Evolutionary conservation across 257 asterid genomes (phyloP).

Genomic region (Handroanthus guayacan): DNA sequence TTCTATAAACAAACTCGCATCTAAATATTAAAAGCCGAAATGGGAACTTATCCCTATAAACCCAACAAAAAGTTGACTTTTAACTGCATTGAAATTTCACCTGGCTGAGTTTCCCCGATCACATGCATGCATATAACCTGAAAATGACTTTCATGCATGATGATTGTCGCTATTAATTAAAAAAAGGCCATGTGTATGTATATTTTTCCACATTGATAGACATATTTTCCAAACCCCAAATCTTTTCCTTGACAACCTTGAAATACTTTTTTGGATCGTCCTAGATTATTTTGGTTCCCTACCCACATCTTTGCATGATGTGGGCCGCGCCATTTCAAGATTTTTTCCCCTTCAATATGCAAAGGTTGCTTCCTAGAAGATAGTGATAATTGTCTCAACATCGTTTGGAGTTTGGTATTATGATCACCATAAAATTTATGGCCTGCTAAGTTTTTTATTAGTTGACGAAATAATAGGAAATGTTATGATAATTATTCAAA

Average conservation of each 20-base stretch:
- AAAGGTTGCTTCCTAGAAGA: background rate
- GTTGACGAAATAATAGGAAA: too few species aligned
- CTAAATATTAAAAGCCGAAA: background rate
- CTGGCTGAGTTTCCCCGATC: background rate
- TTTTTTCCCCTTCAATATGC: background rate
- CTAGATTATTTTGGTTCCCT: background rate
- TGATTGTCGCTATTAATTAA: background rate
- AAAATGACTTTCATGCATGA: slow-evolving; percentile 17
- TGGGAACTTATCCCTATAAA: background rate
- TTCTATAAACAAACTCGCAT: too few species aligned
- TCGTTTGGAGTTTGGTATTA: too few species aligned
- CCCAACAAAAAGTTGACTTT: slow-evolving; percentile 11
- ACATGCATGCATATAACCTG: too few species aligned
- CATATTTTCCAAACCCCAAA: slow-evolving; percentile 27
- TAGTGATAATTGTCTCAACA: too few species aligned
- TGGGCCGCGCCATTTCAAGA: background rate
- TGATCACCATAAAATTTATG: too few species aligned
- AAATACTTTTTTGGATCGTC: background rate
- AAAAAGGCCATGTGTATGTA: background rate
- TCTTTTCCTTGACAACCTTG: slow-evolving; percentile 19
- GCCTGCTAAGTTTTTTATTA: too few species aligned
- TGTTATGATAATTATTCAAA: too few species aligned
- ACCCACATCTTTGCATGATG: background rate
- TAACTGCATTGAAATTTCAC: slow-evolving; percentile 22
- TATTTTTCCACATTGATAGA: slow-evolving; percentile 37